These are phyloP conservation scores for Cordyceps sp. DNA, from an alignment of 2,329 filamentous ascomycete genomes.

Conservation along the genomic window DNA sequence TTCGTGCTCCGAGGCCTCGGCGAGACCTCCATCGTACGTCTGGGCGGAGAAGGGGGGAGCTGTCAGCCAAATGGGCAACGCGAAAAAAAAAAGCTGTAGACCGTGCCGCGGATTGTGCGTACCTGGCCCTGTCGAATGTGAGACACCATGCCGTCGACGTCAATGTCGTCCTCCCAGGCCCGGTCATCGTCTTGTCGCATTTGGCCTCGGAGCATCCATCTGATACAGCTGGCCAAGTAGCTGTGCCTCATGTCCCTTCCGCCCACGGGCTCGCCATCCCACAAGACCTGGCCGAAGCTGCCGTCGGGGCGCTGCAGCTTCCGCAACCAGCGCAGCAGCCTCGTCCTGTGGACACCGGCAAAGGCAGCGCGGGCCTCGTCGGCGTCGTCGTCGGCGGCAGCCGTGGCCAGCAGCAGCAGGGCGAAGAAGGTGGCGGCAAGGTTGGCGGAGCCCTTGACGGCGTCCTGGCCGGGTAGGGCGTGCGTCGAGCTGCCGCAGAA, in stretches of 20 bases:
- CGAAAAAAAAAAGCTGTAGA: too few species aligned
- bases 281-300: slow-evolving; percentile 75
- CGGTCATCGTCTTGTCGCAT: slow-evolving; percentile 29
- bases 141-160: slow-evolving; percentile 50
- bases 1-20: slow-evolving; percentile 63
- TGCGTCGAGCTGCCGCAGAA: slow-evolving; percentile 76
- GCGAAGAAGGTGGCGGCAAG: slow-evolving; percentile 84
- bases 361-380: slow-evolving; percentile 28
- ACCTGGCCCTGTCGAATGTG: slow-evolving; percentile 53
- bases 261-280: slow-evolving; percentile 45
- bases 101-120: too few species aligned
- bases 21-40: slow-evolving; percentile 75
- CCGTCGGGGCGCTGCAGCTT: slow-evolving; percentile 68
- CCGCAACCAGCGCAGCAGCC: slow-evolving; percentile 58
- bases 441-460: slow-evolving; percentile 40
- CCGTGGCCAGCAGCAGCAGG: slow-evolving; percentile 49
- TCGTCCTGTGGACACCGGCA: slow-evolving; percentile 45
- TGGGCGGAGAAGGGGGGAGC: slow-evolving; percentile 15
- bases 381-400: slow-evolving; percentile 23
- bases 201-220: slow-evolving; percentile 63
- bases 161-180: slow-evolving; percentile 50
- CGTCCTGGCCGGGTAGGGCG: slow-evolving; percentile 22
- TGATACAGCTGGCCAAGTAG: slow-evolving; percentile 65
- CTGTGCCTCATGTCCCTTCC: slow-evolving; percentile 78
- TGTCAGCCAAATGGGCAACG: background rate